Base-by-base conservation (phyloP, 768 basidiomycete species). In the Macrolepiota dolichaula region DNA sequence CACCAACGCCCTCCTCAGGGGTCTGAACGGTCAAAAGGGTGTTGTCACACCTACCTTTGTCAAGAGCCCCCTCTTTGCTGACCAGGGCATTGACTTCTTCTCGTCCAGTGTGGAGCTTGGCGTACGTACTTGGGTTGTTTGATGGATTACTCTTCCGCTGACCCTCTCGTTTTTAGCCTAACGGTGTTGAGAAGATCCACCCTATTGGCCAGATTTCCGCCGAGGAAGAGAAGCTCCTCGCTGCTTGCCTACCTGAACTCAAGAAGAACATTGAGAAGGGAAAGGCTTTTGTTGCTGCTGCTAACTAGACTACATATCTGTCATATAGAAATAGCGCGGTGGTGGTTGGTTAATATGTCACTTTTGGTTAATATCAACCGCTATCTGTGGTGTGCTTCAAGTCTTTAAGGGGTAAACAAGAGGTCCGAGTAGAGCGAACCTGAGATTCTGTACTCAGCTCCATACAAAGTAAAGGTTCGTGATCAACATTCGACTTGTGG, bases 211-310 rank as follows among this genome's bases (percentile, higher is more conserved):
- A 81, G 36, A 68, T 99, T 67, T 84, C 93, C 36, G 79, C 86
- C 32, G 84, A 88, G 71, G 97, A 99, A 80, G 75, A 95, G 82
- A 85, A 85, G 72, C 82, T 97, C 61, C 79, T 99, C 69, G 89
- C 86, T 25, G 94, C 88, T 35, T 93, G 91, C 81, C 73, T 95
- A 69, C 92, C 93, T 65, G 93, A 94, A 67, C 85, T 99, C 69
- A 91, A 92, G 86, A 95, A 92, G 87, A 98, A 97, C 86, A 96
- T 98, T 69, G 91, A 92, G 77, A 98, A 95, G 87, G 95, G 95
- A 77, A 86, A 81, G 76, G 81, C 83, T 47, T 93, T 92, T 65
- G 89, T 84, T 38, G 53, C 51, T 19, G 40, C 40, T 42, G 40
- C 47, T 27, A 19, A 27, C 12, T 49, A 49, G 47, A 49, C 47